Percentiles rank a stretch among this genome's conserved stretches.
Evolutionary conservation across 2,329 filamentous ascomycete genomes (phyloP).

Genomic region (Colletotrichum sp.): DNA sequence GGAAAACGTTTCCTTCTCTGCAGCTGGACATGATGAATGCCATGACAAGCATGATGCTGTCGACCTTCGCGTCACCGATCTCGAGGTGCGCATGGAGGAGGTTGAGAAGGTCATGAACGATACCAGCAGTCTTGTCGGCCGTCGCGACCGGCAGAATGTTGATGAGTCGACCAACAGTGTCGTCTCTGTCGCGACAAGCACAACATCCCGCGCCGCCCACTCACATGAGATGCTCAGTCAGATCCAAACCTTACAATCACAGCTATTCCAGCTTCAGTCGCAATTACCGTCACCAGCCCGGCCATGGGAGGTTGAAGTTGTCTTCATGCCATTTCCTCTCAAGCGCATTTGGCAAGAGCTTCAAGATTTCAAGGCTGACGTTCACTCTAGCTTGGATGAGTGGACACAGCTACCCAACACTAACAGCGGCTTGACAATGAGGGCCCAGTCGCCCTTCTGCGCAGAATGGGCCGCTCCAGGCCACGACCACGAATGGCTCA

Average conservation of each 20-base stretch:
- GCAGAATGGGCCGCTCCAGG: conserved; percentile 52
- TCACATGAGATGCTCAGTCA: conserved; percentile 54
- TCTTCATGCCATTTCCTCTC: conserved; percentile 73
- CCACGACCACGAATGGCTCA: conserved; percentile 63
- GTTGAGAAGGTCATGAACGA: conserved; percentile 60
- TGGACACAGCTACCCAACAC: conserved; percentile 62
- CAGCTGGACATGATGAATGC: conserved; percentile 70
- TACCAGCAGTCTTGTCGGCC: conserved; percentile 42
- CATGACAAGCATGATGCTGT: conserved; percentile 69
- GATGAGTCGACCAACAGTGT: conserved; percentile 52
- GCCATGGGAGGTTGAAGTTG: conserved; percentile 78
- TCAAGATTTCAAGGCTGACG: conserved; percentile 49
- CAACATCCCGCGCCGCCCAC: conserved; percentile 40
- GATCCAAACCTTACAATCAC: conserved; percentile 53
- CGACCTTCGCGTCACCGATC: conserved; percentile 71
- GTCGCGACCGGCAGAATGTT: conserved; percentile 39
- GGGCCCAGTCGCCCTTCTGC: conserved; percentile 52
- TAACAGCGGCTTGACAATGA: conserved; percentile 45
- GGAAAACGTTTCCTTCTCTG: conserved; percentile 73
- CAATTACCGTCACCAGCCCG: conserved; percentile 64
- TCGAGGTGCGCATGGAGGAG: conserved; percentile 69
- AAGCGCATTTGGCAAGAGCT: conserved; percentile 59
- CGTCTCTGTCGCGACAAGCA: conserved; percentile 49
- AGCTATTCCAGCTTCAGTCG: conserved; percentile 62
- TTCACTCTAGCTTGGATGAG: conserved; percentile 44